Percentiles rank a stretch among this genome's conserved stretches.
These are phyloP conservation scores for Stevia rebaudiana DNA, from an alignment of 140 eudicot species.

Conservation along the genomic window DNA sequence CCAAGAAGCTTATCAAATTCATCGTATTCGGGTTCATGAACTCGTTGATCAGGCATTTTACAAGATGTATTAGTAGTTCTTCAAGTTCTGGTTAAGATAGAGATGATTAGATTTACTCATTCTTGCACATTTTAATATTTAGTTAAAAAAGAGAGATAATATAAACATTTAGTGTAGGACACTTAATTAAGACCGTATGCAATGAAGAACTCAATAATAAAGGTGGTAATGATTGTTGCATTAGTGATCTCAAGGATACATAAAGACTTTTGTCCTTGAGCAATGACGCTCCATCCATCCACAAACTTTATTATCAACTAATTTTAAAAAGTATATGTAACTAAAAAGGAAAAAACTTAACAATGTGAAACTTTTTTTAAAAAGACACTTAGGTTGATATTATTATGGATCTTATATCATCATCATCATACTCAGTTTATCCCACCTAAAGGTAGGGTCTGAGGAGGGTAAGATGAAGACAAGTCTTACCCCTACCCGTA, in stretches of 20 bases:
- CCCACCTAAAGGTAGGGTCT: too few relatives aligned
- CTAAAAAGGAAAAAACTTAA: too few relatives aligned
- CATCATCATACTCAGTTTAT: too few relatives aligned
- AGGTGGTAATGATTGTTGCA: background rate
- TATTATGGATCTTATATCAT: too few relatives aligned
- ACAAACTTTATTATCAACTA: background rate
- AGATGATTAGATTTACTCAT: background rate
- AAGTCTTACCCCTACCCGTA: too few relatives aligned
- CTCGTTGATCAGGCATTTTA: conserved; percentile 42
- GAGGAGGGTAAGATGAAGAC: too few relatives aligned
- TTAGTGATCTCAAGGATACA: background rate
- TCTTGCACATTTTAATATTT: background rate
- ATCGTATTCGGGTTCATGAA: conserved; percentile 46
- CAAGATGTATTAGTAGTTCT: conserved; percentile 3
- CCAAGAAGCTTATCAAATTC: conserved; percentile 61
- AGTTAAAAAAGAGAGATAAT: too few relatives aligned
- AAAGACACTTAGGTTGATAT: too few relatives aligned
- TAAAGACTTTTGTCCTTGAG: background rate
- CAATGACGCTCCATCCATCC: background rate
- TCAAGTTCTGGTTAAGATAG: conserved; percentile 13
- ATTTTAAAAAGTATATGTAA: too few relatives aligned
- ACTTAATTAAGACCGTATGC: background rate
- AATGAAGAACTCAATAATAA: background rate
- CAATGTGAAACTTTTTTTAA: too few relatives aligned
- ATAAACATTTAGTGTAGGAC: too few relatives aligned